Evolutionary conservation across 345 rosid species (phyloP).

Genomic region (Litchi chinensis): DNA sequence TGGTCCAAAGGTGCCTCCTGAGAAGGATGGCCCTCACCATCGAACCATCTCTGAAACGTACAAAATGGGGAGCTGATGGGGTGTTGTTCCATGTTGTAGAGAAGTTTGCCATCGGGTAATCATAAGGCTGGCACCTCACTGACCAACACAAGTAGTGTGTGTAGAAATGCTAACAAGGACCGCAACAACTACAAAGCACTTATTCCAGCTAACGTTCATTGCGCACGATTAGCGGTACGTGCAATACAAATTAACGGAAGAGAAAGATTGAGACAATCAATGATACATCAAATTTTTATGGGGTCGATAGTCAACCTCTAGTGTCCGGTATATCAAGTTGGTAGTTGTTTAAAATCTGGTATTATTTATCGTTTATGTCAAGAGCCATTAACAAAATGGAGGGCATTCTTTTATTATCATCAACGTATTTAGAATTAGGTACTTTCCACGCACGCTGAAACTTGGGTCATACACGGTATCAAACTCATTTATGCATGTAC

Average conservation of each 20-base stretch:
- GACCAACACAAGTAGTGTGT: not conserved
- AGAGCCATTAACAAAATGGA: no score
- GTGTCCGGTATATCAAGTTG: no score
- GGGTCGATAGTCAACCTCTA: not conserved
- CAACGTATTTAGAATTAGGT: no score
- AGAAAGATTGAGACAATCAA: not conserved
- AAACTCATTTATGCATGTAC: no score
- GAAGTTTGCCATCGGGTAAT: conserved; percentile 26
- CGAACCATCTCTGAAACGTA: conserved; percentile 3
- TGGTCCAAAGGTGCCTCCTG: conserved; percentile 23
- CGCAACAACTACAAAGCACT: not conserved
- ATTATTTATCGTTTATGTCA: no score
- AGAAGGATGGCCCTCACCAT: conserved; percentile 26
- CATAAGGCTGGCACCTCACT: conserved; percentile 16
- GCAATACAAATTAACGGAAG: not conserved
- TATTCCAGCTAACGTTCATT: not conserved
- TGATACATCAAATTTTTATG: not conserved
- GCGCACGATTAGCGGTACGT: no score
- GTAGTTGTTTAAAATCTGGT: no score
- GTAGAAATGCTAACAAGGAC: not conserved
- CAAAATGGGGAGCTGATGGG: not conserved
- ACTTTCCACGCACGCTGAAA: no score
- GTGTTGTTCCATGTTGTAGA: conserved; percentile 6
- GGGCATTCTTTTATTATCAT: no score
- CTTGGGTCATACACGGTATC: no score